Conservation (phyloP, 2,329 filamentous ascomycete species). For the Penicillium sp. region DNA sequence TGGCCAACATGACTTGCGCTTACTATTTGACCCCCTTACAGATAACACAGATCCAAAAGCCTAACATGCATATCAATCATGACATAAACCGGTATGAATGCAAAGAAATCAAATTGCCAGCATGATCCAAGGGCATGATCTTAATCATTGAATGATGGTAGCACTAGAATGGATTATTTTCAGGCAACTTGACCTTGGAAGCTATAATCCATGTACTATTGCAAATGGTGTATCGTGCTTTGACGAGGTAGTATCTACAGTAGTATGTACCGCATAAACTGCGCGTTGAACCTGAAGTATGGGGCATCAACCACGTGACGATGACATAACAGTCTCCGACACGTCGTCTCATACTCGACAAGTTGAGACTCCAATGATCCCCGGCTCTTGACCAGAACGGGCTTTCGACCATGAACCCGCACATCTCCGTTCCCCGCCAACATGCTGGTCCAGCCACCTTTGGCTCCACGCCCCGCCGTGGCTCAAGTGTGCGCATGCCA, state of each 20-base stretch:
- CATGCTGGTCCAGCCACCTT: conserved; percentile 56
- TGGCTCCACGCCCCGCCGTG: conserved; percentile 52
- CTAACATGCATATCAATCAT: neutral
- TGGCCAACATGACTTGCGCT: neutral
- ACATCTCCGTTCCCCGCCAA: conserved; percentile 60
- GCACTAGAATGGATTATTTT: neutral
- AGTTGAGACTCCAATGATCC: conserved; percentile 6
- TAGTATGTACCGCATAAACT: neutral
- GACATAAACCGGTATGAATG: neutral
- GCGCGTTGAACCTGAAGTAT: neutral
- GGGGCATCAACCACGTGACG: conserved; percentile 10
- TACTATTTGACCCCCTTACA: neutral
- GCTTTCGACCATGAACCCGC: conserved; percentile 54
- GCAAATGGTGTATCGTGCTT: too few relatives aligned
- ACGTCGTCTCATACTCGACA: conserved; percentile 7
- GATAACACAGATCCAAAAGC: neutral
- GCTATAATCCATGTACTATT: too few relatives aligned
- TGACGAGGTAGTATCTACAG: too few relatives aligned
- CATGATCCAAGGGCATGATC: neutral
- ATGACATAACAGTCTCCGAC: conserved; percentile 19
- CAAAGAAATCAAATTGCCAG: neutral
- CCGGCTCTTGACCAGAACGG: conserved; percentile 13
- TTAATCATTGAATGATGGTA: neutral
- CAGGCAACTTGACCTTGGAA: neutral
- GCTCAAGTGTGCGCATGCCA: conserved; percentile 60